These are phyloP conservation scores for Pseudogymnoascus sp. DNA, from an alignment of 2,329 filamentous ascomycete species.

Conservation along the genomic window DNA sequence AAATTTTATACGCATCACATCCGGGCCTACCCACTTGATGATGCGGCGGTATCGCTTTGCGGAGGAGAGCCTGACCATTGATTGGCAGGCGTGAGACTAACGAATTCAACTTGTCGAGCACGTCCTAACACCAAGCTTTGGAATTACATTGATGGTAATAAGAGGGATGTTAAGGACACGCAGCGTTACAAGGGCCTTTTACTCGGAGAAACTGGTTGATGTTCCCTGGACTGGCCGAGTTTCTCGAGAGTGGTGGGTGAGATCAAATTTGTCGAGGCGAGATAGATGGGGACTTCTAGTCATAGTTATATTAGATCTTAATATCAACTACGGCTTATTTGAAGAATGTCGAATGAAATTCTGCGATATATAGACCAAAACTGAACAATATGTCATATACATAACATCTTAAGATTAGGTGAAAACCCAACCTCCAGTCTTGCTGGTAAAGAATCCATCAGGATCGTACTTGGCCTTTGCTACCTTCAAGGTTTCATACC, in stretches of 20 bases:
- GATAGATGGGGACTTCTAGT: neutral
- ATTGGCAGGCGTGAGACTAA: constrained; percentile 24
- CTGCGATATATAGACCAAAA: neutral
- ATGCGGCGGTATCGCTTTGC: constrained; percentile 29
- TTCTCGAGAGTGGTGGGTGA: constrained; percentile 9
- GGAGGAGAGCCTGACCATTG: constrained; percentile 26
- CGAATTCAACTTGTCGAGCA: constrained; percentile 19
- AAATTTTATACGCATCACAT: constrained; percentile 26
- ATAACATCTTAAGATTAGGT: neutral
- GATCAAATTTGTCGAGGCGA: neutral
- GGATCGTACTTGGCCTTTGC: constrained; percentile 28
- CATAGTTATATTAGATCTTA: neutral
- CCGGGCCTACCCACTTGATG: constrained; percentile 29
- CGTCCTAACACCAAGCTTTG: constrained; percentile 27
- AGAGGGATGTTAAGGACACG: neutral
- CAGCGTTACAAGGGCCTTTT: constrained; percentile 13
- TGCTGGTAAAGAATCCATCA: constrained; percentile 21
- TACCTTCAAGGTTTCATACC: constrained; percentile 25
- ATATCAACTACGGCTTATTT: neutral
- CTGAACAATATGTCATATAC: neutral
- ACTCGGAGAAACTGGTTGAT: constrained; percentile 13
- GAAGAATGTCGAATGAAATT: neutral
- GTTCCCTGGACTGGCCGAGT: constrained; percentile 14
- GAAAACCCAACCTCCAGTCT: constrained; percentile 22
- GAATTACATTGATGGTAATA: constrained; percentile 22